Base-by-base conservation (phyloP, 495 filamentous ascomycete genomes). In the Friedmanniomyces simplex region DNA sequence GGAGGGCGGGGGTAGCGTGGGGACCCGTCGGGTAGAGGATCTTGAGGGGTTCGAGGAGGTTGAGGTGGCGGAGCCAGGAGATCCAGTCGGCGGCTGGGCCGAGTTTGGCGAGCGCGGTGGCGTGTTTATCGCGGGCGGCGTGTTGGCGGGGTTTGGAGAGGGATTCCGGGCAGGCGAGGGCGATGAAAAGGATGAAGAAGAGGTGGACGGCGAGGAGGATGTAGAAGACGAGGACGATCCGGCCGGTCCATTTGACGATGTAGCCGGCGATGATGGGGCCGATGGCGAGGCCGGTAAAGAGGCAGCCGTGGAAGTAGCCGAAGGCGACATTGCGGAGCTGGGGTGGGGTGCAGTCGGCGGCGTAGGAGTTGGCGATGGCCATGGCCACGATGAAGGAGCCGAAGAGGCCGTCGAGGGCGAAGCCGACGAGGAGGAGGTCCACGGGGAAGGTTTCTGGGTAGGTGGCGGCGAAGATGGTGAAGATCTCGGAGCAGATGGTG, bases 301-400 rank as follows among this genome's bases (percentile, higher is more conserved):
- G 74, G 63, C 83, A 84, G 14, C 88, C 89, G 63, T 96, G 89
- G 58, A 95, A 85, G 61, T 87, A 88, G 2, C 87, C 90, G 68
- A 98, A 95, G 22, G 83, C 81, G n/a, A 93, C 85, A 47, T 84
- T 88, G 20, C 93, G 81, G 58, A 79, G 79, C 26, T 83, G 82
- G 0, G 88, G 86, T 16, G 82, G 74, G 13, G 93, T 91, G 70
- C 89, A 95, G 67, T 98, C 93, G 41, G 87, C 79, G 6, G 84
- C 85, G 67, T 97, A 98, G 0, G 91, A 85, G 65, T 91, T 81
- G 22, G 79, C 81, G 39, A 97, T 65, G 11, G 93, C 87, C 74
- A 88, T 85, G 2, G 79, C 82, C 0, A 85, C 78, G 1, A 88
- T 90, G 70, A 96, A 95, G 32, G 89, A 94, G 16, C 91, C 93